phyloP scores from a whole-genome alignment of 257 asterid genomes.

The Solanum ahanhuiri region DNA sequence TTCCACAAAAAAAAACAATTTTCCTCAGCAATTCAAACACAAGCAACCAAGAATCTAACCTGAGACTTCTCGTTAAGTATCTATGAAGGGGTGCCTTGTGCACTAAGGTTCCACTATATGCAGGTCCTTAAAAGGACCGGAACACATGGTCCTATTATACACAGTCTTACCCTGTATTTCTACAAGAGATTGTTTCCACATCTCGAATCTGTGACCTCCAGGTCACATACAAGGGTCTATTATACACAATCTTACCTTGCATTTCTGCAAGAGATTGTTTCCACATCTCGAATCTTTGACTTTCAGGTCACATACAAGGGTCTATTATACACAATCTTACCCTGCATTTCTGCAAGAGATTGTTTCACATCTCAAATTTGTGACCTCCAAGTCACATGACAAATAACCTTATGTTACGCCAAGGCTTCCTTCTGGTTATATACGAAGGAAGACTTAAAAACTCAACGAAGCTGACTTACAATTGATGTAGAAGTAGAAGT shows the following conservation, averaged over 20 bases:
- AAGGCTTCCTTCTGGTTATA: not conserved
- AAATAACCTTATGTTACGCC: not conserved
- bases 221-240: no score
- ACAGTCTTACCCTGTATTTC: no score
- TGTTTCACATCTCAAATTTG: no score
- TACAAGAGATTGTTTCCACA: no score
- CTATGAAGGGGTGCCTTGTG: not conserved
- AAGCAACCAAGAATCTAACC: not conserved
- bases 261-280: no score
- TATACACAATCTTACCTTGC: no score
- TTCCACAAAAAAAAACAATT: not conserved
- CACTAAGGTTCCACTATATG: no score
- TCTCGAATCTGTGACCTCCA: not conserved
- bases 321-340: no score
- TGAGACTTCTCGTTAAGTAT: not conserved
- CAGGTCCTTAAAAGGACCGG: no score
- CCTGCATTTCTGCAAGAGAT: no score
- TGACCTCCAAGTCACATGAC: not conserved
- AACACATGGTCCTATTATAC: not conserved
- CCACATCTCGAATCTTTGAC: no score
- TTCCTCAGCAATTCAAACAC: not conserved
- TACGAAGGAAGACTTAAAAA: not conserved
- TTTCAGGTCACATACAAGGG: no score
- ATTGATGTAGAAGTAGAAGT: constrained; percentile 24
- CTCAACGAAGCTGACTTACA: constrained; percentile 20